Percentiles rank a stretch among this genome's conserved stretches.
These are phyloP conservation scores for Saccharomyces hybrid DNA, from an alignment of 1,139 yeast species.

Conservation along the genomic window DNA sequence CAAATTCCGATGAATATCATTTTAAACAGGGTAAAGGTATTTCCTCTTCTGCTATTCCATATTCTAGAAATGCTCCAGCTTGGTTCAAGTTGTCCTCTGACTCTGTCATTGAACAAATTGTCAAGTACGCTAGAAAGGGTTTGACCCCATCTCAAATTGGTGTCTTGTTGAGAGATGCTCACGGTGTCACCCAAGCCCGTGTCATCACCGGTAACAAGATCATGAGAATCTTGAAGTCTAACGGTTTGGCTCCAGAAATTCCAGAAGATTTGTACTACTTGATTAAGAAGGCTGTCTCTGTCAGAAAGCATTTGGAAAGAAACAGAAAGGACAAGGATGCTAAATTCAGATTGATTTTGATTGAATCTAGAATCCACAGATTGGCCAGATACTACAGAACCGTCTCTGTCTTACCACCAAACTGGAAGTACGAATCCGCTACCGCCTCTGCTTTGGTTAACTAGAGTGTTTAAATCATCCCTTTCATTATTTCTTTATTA, in stretches of 20 bases:
- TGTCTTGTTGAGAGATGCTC: constrained; percentile 99
- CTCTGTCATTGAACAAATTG: constrained; percentile 93
- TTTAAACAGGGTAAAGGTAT: constrained; percentile 89
- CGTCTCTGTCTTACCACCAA: constrained; percentile 97
- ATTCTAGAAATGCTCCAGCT: constrained; percentile 97
- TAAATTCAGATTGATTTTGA: constrained; percentile 98
- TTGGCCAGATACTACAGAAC: constrained; percentile 99
- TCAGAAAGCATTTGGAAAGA: constrained; percentile 99
- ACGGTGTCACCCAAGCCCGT: constrained; percentile 97
- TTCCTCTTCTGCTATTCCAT: constrained; percentile 98
- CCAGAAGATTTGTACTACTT: constrained; percentile 99
- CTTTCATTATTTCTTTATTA: neutral
- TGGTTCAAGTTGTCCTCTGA: constrained; percentile 98
- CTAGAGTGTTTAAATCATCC: constrained; percentile 38
- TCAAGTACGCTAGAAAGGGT: constrained; percentile 99
- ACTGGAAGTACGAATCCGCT: constrained; percentile 99
- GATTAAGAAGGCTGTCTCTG: constrained; percentile 98
- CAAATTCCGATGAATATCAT: constrained; percentile 32
- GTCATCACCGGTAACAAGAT: constrained; percentile 99
- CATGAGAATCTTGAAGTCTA: constrained; percentile 96
- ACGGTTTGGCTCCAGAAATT: constrained; percentile 99
- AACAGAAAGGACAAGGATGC: constrained; percentile 99
- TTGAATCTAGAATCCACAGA: constrained; percentile 99
- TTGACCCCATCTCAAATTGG: constrained; percentile 99
- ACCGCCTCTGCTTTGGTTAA: constrained; percentile 99